Evolutionary conservation across 345 rosid species (phyloP).

Genomic region (Aurinia saxatilis): DNA sequence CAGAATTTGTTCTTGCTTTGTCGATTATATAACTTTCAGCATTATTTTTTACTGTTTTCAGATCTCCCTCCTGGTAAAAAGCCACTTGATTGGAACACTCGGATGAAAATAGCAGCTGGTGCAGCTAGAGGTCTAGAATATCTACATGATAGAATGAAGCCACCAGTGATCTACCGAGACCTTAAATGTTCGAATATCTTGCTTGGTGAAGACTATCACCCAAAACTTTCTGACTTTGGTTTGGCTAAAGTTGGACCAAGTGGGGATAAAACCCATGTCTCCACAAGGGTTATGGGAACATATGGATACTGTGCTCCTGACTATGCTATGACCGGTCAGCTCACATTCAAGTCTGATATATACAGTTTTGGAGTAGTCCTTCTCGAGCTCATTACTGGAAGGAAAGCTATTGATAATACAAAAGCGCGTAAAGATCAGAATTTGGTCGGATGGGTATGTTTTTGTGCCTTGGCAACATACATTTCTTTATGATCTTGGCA

Average conservation of each 20-base stretch:
- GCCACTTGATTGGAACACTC: conserved; percentile 70
- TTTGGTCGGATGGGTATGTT: conserved; percentile 86
- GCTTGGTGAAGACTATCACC: conserved; percentile 65
- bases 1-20: not conserved
- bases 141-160: conserved; percentile 64
- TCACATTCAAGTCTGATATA: conserved; percentile 82
- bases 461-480: not conserved
- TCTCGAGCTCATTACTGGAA: conserved; percentile 82
- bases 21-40: not conserved
- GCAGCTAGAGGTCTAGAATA: conserved; percentile 84
- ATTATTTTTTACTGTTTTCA: conserved; percentile 22
- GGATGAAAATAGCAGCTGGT: conserved; percentile 91
- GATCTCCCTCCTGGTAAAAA: conserved; percentile 43
- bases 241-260: conserved; percentile 92
- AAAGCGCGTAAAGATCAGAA: conserved; percentile 54
- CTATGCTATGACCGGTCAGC: conserved; percentile 92
- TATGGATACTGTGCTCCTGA: conserved; percentile 96
- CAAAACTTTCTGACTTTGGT: conserved; percentile 89
- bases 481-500: not conserved
- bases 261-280: conserved; percentile 87
- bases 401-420: conserved; percentile 63
- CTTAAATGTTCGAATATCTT: conserved; percentile 83
- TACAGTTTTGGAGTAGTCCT: conserved; percentile 94
- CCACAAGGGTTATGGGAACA: conserved; percentile 95
- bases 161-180: conserved; percentile 88